These are phyloP conservation scores for Fusarium redolens DNA, from an alignment of 2,329 filamentous ascomycete genomes.

Conservation along the genomic window DNA sequence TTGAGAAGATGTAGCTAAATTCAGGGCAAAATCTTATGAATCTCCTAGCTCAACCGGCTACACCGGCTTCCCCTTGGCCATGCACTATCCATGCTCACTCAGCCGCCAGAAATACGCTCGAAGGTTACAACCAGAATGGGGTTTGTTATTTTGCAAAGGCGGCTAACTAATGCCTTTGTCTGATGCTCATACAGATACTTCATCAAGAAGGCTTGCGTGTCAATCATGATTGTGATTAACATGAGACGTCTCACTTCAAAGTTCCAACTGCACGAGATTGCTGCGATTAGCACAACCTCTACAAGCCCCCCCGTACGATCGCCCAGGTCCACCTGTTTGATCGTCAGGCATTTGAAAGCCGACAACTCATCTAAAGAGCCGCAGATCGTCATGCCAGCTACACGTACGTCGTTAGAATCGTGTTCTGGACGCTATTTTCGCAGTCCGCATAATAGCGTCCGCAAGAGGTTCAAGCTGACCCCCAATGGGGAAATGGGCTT, in stretches of 20 bases:
- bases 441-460: slow-evolving; percentile 16
- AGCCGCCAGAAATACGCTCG: slow-evolving; percentile 20
- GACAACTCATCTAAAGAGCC: slow-evolving; percentile 28
- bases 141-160: slow-evolving; percentile 4
- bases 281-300: not conserved
- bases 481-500: slow-evolving; percentile 30
- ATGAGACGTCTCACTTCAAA: slow-evolving; percentile 8
- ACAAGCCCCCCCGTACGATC: slow-evolving; percentile 25
- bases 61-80: slow-evolving; percentile 28
- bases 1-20: not conserved
- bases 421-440: slow-evolving; percentile 9
- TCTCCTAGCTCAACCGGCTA: slow-evolving; percentile 18
- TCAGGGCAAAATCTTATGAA: slow-evolving; percentile 22
- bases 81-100: slow-evolving; percentile 36
- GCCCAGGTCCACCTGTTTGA: slow-evolving; percentile 37
- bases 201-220: slow-evolving; percentile 27
- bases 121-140: slow-evolving; percentile 26
- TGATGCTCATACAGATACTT: not conserved
- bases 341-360: slow-evolving; percentile 38
- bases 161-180: not conserved
- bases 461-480: slow-evolving; percentile 19
- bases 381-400: slow-evolving; percentile 27
- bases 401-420: slow-evolving; percentile 3
- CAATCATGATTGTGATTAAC: slow-evolving; percentile 16
- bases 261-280: slow-evolving; percentile 3